Base-by-base conservation (phyloP, 2,329 filamentous ascomycete species). In the Venturiaceae sp. region DNA sequence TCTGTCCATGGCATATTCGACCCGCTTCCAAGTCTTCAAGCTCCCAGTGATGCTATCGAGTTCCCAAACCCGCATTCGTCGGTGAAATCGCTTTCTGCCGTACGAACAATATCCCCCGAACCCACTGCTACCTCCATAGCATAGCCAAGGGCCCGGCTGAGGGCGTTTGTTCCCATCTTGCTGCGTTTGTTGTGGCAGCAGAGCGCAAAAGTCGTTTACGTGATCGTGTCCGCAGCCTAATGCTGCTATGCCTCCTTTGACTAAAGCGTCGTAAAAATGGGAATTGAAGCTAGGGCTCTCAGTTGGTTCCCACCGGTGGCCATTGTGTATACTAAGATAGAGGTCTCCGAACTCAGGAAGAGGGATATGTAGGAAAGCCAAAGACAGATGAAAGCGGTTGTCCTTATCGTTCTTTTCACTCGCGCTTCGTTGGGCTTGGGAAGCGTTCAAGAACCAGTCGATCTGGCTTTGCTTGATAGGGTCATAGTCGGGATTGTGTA, bases 331-430 rank as follows among this genome's bases (percentile, higher is more conserved):
- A 52, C 77, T 75, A 2, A 69, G 65, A 79, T 81, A 76, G 1
- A 74, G 69, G 54, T 85, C 80, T 46, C 81, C 79, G 67, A 96
- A 96, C 71, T 99, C 94, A 0, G 92, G 91, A 3, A 99, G 77
- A 0, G 94, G 94, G 58, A 99, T 99, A 70, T 99, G 94, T 62
- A 99, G 94, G 69, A 99, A 99, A 0, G 94, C 90, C 71, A 97
- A 83, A 68, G 97, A 88, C 82, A 99, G 89, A 70, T 97, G 94
- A 55, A 91, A 87, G 67, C 92, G 89, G 66, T 90, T 84, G 7
- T 32, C 23, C 8, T 33, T 23, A 33, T 23, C 21, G 16, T 9
- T 28, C 26, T 53, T 21, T 61, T 84, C 83, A 47, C 72, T 64
- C 14, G 70, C 69, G 66, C 85, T 84, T 73, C 90, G 89, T 53